Conservation (phyloP, 2,329 filamentous ascomycete species). For the Fusarium redolens region DNA sequence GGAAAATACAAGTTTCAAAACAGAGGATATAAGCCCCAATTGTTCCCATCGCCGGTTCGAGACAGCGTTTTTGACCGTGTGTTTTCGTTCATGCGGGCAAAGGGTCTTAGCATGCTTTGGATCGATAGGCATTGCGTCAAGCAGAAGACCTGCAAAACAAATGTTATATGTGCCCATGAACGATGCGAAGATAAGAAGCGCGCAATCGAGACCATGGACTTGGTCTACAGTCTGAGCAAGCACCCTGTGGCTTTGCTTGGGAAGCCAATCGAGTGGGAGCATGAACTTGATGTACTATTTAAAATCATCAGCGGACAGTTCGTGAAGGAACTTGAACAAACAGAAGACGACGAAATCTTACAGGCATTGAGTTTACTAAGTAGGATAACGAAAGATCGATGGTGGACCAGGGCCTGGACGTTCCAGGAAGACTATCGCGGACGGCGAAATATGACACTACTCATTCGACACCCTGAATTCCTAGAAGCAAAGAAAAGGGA, state of each 20-base stretch:
- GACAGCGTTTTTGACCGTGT: constrained; percentile 4
- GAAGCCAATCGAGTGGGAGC: neutral
- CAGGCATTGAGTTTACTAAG: neutral
- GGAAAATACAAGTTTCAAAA: neutral
- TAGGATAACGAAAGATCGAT: constrained; percentile 2
- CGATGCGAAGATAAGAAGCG: neutral
- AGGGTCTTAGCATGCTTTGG: neutral
- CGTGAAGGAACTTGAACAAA: neutral
- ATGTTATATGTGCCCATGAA: neutral
- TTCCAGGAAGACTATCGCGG: neutral
- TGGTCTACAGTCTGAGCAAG: neutral
- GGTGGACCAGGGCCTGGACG: neutral
- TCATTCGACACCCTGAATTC: neutral
- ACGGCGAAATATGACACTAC: neutral
- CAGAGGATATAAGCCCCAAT: neutral
- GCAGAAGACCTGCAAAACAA: neutral
- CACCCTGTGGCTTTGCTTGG: neutral
- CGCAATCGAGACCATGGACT: neutral
- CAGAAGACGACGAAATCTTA: neutral
- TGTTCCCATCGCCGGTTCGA: neutral
- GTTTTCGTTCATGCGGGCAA: neutral
- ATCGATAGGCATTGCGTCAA: constrained; percentile 7
- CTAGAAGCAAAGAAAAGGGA: neutral
- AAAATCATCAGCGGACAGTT: neutral
- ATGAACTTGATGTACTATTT: neutral